Evolutionary conservation across 2,329 filamentous ascomycete genomes (phyloP).

Genomic region (Hypocreales sp.): DNA sequence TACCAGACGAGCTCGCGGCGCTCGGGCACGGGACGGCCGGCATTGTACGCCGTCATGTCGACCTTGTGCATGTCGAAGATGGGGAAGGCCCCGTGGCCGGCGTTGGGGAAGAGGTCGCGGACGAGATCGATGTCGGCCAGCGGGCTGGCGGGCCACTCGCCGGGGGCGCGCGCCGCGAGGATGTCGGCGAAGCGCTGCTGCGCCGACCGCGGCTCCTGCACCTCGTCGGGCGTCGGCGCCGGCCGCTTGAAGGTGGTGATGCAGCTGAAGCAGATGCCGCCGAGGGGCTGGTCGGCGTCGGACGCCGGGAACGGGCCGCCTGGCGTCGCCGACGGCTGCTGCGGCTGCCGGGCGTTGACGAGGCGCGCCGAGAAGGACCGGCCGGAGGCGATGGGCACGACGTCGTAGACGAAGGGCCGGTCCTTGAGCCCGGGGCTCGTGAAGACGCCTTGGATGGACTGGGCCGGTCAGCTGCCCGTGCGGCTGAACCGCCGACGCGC

Average conservation of each 20-base stretch:
- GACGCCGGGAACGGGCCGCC: conserved; percentile 20
- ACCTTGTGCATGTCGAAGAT: conserved; percentile 38
- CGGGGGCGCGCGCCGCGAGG: conserved; percentile 18
- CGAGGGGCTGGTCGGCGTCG: conserved; percentile 23
- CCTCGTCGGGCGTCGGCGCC: conserved; percentile 17
- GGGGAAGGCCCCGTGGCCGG: conserved; percentile 28
- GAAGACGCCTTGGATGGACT: conserved; percentile 43
- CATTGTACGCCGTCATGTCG: conserved; percentile 31
- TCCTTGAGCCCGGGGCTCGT: conserved; percentile 28
- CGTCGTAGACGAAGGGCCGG: conserved; percentile 37
- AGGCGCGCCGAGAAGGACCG: conserved; percentile 32
- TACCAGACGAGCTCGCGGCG: conserved; percentile 34
- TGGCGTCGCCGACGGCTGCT: conserved; percentile 18
- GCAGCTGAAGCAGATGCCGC: conserved; percentile 31
- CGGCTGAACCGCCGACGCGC: too few species aligned
- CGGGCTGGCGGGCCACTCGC: conserved; percentile 28
- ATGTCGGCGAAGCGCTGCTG: conserved; percentile 27
- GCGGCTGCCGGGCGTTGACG: conserved; percentile 32
- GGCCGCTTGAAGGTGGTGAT: conserved; percentile 35
- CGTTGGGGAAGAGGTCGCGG: conserved; percentile 17
- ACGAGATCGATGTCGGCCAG: conserved; percentile 28
- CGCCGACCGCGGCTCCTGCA: conserved; percentile 21
- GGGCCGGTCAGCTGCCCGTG: too few species aligned
- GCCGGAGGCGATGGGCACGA: conserved; percentile 26
- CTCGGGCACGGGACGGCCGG: conserved; percentile 23